phyloP scores from a whole-genome alignment of 2,329 filamentous ascomycete species.

The Zalaria obscura region DNA sequence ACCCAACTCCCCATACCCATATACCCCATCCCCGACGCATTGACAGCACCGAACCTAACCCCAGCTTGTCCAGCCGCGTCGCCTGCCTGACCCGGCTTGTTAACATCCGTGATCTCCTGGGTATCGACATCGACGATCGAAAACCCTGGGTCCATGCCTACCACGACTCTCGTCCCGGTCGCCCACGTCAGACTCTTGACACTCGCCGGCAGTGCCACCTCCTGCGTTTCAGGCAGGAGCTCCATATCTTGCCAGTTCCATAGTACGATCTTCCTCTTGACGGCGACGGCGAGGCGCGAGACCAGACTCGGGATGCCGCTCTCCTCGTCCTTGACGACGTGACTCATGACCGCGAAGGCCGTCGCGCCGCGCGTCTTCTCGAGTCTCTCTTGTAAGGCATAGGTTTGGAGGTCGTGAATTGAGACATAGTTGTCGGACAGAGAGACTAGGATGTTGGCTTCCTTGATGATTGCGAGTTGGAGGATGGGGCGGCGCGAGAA shows the following conservation, averaged over 20 bases:
- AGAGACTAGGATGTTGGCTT: constrained; percentile 81
- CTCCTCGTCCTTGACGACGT: constrained; percentile 78
- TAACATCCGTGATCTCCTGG: constrained; percentile 62
- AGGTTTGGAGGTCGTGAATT: constrained; percentile 77
- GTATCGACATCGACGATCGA: constrained; percentile 73
- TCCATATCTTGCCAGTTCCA: constrained; percentile 98
- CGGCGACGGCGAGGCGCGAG: constrained; percentile 77
- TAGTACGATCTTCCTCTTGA: constrained; percentile 76
- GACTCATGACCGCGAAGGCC: constrained; percentile 84
- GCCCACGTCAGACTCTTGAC: constrained; percentile 89
- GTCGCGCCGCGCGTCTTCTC: constrained; percentile 75
- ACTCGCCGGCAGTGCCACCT: constrained; percentile 67
- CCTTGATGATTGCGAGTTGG: constrained; percentile 89
- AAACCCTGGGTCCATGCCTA: constrained; percentile 83
- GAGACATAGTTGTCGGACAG: constrained; percentile 82
- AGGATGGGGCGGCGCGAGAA: constrained; percentile 85
- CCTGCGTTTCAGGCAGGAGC: constrained; percentile 55
- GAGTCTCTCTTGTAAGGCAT: constrained; percentile 67
- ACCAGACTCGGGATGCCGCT: constrained; percentile 89
- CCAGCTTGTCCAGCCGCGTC: constrained; percentile 50
- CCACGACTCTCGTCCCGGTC: constrained; percentile 71
- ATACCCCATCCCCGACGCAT: constrained; percentile 83
- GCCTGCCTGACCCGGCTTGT: constrained; percentile 59
- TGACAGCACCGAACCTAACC: constrained; percentile 63
- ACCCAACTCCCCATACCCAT: constrained; percentile 89